Evolutionary conservation across 1,284 basidiomycete genomes (phyloP), one percentile per base, ranked within the genome.

Genomic region (Trametes polyzona): DNA sequence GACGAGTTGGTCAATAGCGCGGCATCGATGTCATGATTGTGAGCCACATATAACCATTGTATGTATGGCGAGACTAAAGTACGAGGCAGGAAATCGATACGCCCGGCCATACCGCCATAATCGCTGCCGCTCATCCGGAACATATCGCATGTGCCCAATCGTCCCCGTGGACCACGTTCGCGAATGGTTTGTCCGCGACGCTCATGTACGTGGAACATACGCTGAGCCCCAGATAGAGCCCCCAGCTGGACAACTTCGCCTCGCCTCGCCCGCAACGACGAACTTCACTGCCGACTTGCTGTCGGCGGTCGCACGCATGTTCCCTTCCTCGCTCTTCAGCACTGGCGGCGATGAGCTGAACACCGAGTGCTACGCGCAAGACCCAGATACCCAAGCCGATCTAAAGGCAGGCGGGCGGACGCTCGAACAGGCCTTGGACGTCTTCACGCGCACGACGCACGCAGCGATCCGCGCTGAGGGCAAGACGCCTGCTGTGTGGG

Each of bases 311-410:
- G 73, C 81, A 1, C 68, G 71, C 14, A 72, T 82, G 36, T 79
- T 88, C 57, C 80, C 83, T 0, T 83, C 85, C 5, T 76, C 71
- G 19, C 77, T 89, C 54, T 83, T 95, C 68, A 84, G 83, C 60
- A 90, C 90, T 0, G 93, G 93, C 0, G 93, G 93, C 0, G 93
- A 95, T 68, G 92, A 95, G 72, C 70, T 94, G 57, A 93, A 93
- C 66, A 67, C 70, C 7, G 76, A 78, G 29, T 93, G 90, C 71
- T 93, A 90, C 67, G 73, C 74, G 0, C 69, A 84, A 27, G 90
- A 93, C 67, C 62, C 72, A 1, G 70, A 78, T 57, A 90, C 88
- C 0, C 81, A 84, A 62, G 69, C 71, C 0, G 78, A 79, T 9
- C 73, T 90, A 50, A 67, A 75, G 51, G 61, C 69, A 35, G 75